Base-by-base conservation (phyloP, 129 eudicot species). In the Cynara cardunculus region DNA sequence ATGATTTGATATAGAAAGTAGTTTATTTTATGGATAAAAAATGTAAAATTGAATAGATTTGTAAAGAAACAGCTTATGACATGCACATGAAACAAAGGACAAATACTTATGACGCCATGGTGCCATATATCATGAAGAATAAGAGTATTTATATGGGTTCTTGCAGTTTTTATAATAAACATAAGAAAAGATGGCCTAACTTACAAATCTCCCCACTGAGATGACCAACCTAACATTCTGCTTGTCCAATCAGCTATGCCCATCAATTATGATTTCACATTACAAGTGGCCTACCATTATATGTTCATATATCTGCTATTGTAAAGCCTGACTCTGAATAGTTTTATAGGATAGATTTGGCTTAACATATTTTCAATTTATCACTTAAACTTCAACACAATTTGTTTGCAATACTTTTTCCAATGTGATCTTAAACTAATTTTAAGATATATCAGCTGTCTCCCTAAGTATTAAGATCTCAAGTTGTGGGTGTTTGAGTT, bases 401-500 rank as follows among this genome's bases (percentile, higher is more conserved):
- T n/a, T n/a, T n/a, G n/a, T n/a, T n/a, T n/a, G n/a, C n/a, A n/a
- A n/a, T n/a, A n/a, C n/a, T n/a, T n/a, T n/a, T n/a, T n/a, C n/a
- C n/a, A n/a, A n/a, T n/a, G n/a, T n/a, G n/a, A n/a, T n/a, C n/a
- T n/a, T n/a, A n/a, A n/a, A n/a, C n/a, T n/a, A n/a, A n/a, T n/a
- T n/a, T n/a, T n/a, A n/a, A n/a, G n/a, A n/a, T n/a, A n/a, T n/a
- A n/a, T n/a, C n/a, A n/a, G n/a, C n/a, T n/a, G n/a, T n/a, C n/a
- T n/a, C n/a, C n/a, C n/a, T n/a, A n/a, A n/a, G n/a, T n/a, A n/a
- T n/a, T n/a, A n/a, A n/a, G n/a, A n/a, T n/a, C n/a, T n/a, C n/a
- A 91, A 79, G 87, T 78, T 75, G 86, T 82, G 31, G 93, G 97
- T 25, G 90, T 86, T 25, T 84, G 84, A 84, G 89, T 88, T 87